Evolutionary conservation across 2,329 filamentous ascomycete genomes (phyloP), one percentile per base, ranked within the genome.

Genomic region (Paraphoma sp.): DNA sequence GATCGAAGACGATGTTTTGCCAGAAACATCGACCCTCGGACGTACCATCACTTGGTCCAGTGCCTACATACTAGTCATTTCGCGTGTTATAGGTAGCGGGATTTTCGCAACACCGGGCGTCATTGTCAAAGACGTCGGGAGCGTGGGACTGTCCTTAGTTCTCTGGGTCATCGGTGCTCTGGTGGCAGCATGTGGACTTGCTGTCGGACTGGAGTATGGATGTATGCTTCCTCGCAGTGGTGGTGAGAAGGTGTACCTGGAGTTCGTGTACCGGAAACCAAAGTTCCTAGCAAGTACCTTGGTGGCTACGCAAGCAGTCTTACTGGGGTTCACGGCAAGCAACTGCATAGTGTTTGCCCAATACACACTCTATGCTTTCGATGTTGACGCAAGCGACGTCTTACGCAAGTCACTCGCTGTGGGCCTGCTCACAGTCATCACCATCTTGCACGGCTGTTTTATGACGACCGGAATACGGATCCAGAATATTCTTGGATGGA

Each of bases 41-140:
- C 81, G 87, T 17, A 87, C 81, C 14, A 82, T 90, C 48, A 83
- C 78, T 54, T 89, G 87, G 86, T 79, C 80, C 28, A 87, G 84
- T 63, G 85, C 86, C 1, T 89, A 87, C 69, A 87, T 90, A 52
- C 80, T 90, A 17, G 86, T 89, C 7, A 87, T 90, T 28, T 89
- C 86, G 1, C 82, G 88, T 11, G 87, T 91, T 6, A 87, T 91
- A 30, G 88, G 88, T 11, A 88, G 83, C 65, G 89, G 88, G 28
- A 90, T 92, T 60, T 92, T 91, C 66, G 88, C 89, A 0, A 90
- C 88, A 0, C 89, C 87, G 0, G 88, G 86, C 0, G 82, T 87
- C 4, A 89, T 92, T 48, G 80, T 90, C 3, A 83, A 85, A 38
- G 83, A 86, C 0, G 86, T 87, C 1, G 89, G 89, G 1, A 91